Conservation (phyloP, 805 yeast genomes). For the Candida koratica region DNA sequence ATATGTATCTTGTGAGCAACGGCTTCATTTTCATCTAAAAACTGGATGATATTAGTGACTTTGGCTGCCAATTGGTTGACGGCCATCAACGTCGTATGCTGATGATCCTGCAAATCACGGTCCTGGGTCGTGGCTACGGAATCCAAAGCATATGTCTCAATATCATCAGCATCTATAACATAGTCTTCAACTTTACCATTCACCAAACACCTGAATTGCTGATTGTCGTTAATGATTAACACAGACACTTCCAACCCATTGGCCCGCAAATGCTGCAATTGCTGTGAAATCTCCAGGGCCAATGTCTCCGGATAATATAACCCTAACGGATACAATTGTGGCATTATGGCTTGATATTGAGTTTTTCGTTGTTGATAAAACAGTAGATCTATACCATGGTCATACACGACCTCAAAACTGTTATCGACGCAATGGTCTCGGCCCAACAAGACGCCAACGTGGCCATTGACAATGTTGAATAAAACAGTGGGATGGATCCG, state of each 20-base stretch:
- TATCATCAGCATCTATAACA: constrained; percentile 23
- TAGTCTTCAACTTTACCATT: constrained; percentile 12
- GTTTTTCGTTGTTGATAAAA: constrained; percentile 24
- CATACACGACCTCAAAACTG: constrained; percentile 27
- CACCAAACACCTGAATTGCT: constrained; percentile 5
- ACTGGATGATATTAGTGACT: constrained; percentile 19
- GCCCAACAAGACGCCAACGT: constrained; percentile 10
- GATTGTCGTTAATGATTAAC: neutral
- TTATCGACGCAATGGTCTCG: constrained; percentile 12
- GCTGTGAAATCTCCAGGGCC: neutral
- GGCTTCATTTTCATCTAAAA: constrained; percentile 6
- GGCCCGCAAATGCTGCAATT: too few relatives aligned
- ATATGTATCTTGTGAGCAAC: constrained; percentile 16
- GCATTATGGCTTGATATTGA: constrained; percentile 27
- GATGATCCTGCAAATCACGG: constrained; percentile 8
- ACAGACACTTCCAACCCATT: constrained; percentile 6
- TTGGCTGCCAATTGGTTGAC: constrained; percentile 23
- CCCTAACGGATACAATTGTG: constrained; percentile 28
- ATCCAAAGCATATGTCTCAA: constrained; percentile 31
- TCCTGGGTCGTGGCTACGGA: constrained; percentile 29
- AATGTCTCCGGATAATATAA: constrained; percentile 21
- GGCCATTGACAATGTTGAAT: constrained; percentile 25
- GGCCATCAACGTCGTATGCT: constrained; percentile 8
- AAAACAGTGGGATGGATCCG: constrained; percentile 26
- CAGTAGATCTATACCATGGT: constrained; percentile 19